A percentile compares a stretch with the other conserved stretches of the same genome.
phyloP scores from a whole-genome alignment of 768 basidiomycete species.

The Guyanaporus albipodus region DNA sequence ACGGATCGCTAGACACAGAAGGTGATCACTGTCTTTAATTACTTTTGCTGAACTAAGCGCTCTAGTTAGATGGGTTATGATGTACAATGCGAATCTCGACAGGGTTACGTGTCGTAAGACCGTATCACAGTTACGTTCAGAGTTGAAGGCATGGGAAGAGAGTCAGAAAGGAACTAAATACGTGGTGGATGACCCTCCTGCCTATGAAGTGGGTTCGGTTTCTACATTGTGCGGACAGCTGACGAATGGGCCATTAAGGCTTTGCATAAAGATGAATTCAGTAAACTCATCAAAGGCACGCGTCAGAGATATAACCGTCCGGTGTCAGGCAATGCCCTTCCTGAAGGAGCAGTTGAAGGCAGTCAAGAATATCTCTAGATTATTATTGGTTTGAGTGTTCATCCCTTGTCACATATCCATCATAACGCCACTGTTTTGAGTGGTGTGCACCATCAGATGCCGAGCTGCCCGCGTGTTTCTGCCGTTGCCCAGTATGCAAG shows the following conservation, averaged over 20 bases:
- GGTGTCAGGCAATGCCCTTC: neutral
- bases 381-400: neutral
- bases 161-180: constrained; percentile 35
- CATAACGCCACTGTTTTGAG: neutral
- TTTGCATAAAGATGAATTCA: constrained; percentile 33
- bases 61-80: constrained; percentile 56
- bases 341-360: constrained; percentile 32
- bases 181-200: constrained; percentile 35
- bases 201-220: constrained; percentile 37
- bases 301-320: constrained; percentile 29
- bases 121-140: constrained; percentile 43
- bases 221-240: neutral
- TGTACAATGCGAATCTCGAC: constrained; percentile 71
- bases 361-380: constrained; percentile 28
- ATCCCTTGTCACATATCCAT: neutral
- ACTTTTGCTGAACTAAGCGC: neutral
- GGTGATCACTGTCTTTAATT: constrained; percentile 34
- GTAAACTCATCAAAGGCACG: constrained; percentile 33
- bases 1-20: constrained; percentile 56
- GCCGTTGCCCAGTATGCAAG: neutral
- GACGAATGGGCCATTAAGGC: constrained; percentile 3
- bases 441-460: neutral
- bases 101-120: constrained; percentile 46
- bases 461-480: too few species aligned
- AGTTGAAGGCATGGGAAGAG: constrained; percentile 59